phyloP scores from a whole-genome alignment of 805 yeast species.

The Ogataea ramenticola region DNA sequence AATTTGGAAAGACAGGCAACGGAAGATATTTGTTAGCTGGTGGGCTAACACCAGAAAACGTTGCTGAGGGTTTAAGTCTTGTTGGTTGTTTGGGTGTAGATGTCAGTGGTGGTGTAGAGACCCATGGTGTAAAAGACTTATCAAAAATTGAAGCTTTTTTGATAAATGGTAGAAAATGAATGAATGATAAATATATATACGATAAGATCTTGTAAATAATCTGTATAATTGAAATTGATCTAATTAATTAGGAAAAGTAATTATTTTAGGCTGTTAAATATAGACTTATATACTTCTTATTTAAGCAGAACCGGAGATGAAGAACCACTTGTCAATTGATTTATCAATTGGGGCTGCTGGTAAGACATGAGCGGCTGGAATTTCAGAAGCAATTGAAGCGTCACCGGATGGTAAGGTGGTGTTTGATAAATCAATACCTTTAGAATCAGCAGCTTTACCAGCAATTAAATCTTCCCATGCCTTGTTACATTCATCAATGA shows the following conservation, averaged over 20 bases:
- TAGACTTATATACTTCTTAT: background rate
- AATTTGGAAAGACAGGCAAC: conserved; percentile 24
- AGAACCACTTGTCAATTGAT: conserved; percentile 98
- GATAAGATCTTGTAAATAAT: no score
- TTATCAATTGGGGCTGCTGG: conserved; percentile 94
- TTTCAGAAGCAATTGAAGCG: conserved; percentile 37
- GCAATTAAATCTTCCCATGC: conserved; percentile 75
- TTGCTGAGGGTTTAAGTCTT: conserved; percentile 40
- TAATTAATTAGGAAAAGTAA: no score
- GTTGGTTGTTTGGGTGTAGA: conserved; percentile 81
- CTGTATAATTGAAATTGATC: no score
- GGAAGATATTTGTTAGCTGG: conserved; percentile 72
- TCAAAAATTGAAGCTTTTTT: conserved; percentile 57
- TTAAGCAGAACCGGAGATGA: conserved; percentile 71
- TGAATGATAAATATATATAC: no score
- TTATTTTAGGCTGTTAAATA: no score
- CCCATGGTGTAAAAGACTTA: conserved; percentile 64
- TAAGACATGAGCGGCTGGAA: conserved; percentile 66
- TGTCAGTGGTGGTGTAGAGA: conserved; percentile 93
- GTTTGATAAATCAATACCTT: conserved; percentile 72
- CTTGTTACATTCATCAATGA: conserved; percentile 72
- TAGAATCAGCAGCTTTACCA: conserved; percentile 52
- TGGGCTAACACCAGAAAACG: conserved; percentile 76
- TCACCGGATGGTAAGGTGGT: conserved; percentile 58
- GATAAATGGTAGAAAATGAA: conserved; percentile 29